Evolutionary conservation across 768 basidiomycete genomes (phyloP).

Genomic region (Pilatotrama ljubarskyi): DNA sequence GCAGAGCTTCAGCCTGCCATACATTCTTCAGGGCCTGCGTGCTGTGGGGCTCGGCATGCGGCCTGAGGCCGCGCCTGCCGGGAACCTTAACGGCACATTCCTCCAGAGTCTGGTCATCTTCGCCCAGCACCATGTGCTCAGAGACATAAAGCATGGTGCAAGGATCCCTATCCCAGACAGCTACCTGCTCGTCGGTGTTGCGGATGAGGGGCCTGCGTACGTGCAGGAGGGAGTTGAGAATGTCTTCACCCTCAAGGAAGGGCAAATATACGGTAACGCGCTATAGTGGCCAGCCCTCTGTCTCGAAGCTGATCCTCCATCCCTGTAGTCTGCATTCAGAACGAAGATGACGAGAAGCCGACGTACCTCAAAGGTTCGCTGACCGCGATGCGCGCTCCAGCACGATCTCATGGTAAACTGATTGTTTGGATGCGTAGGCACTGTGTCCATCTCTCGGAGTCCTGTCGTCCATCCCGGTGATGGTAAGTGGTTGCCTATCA

Average conservation of each 20-base stretch:
- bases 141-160: slow-evolving; percentile 75
- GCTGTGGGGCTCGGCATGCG: slow-evolving; percentile 29
- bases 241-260: slow-evolving; percentile 53
- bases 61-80: slow-evolving; percentile 6
- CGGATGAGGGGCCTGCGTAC: slow-evolving; percentile 79
- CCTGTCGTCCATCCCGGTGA: slow-evolving; percentile 80
- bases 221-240: slow-evolving; percentile 46
- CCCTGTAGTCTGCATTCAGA: slow-evolving; percentile 56
- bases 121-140: slow-evolving; percentile 62
- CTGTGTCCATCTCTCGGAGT: slow-evolving; percentile 56
- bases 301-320: neutral
- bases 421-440: slow-evolving; percentile 5
- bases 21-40: slow-evolving; percentile 51
- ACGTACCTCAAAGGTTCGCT: slow-evolving; percentile 60
- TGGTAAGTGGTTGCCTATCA: slow-evolving; percentile 38
- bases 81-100: slow-evolving; percentile 24
- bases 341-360: slow-evolving; percentile 48
- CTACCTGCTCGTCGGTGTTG: slow-evolving; percentile 74
- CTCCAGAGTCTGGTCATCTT: slow-evolving; percentile 35
- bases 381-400: slow-evolving; percentile 21
- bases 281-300: neutral
- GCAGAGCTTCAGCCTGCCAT: slow-evolving; percentile 47
- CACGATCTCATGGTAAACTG: neutral
- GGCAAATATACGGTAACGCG: slow-evolving; percentile 65
- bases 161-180: slow-evolving; percentile 70